Evolutionary conservation across 2,329 filamentous ascomycete genomes (phyloP).

Genomic region (Coniochaeta pulveracea): DNA sequence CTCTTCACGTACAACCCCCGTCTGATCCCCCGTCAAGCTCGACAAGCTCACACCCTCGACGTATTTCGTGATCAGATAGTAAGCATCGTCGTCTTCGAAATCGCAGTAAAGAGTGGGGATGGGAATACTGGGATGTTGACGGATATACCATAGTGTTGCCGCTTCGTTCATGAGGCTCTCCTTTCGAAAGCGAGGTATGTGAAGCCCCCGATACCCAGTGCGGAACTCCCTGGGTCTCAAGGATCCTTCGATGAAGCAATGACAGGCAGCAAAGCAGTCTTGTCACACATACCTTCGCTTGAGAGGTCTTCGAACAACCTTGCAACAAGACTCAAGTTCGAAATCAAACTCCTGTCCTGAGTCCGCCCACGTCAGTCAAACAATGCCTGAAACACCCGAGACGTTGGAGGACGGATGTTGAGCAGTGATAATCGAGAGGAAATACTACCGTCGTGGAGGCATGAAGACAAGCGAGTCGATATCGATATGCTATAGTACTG

Average conservation of each 20-base stretch:
- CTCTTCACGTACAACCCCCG: conserved; percentile 15
- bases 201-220: conserved; percentile 14
- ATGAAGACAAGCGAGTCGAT: no score
- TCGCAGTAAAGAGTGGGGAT: conserved; percentile 14
- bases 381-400: no score
- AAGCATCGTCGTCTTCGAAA: conserved; percentile 20
- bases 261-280: no score
- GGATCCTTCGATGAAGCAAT: conserved; percentile 20
- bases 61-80: conserved; percentile 18
- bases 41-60: conserved; percentile 18
- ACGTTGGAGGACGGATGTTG: no score
- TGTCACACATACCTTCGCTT: no score
- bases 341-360: no score
- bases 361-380: no score
- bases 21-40: conserved; percentile 14
- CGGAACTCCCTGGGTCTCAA: conserved; percentile 18
- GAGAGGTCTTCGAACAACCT: no score
- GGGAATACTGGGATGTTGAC: conserved; percentile 15
- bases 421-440: no score
- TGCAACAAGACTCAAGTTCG: no score
- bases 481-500: no score
- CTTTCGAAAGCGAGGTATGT: conserved; percentile 16
- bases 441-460: no score
- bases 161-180: conserved; percentile 19
- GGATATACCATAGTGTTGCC: conserved; percentile 15